Base-by-base conservation (phyloP, 2,329 filamentous ascomycete species). In the Didymella sp. region DNA sequence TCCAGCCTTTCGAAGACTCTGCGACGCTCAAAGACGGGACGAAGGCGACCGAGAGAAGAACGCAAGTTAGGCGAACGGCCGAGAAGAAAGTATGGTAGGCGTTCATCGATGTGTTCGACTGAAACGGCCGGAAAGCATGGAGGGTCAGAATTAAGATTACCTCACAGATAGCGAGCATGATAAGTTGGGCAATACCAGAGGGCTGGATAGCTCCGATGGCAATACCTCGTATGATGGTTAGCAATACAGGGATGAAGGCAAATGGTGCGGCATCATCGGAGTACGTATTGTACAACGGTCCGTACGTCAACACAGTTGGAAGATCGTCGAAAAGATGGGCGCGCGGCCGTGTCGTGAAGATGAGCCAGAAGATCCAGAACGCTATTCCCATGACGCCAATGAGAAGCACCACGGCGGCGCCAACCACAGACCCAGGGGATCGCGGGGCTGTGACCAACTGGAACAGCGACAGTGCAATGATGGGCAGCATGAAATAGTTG, bases 261-360 rank as follows among this genome's bases (percentile, higher is more conserved):
- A 96, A 99, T 0, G 91, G 88, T 7, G 94, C 91, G 0, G 92
- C 92, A 73, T 94, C 90, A 74, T 99, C 95, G 22, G 91, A 95
- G 75, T 96, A 98, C 0, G 95, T 99, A 77, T 99, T 99, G 72
- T 99, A 99, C 7, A 99, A 81, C 5, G 95, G 92, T 0, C 95
- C 95, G 68, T 96, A 98, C 1, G 92, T 84, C 2, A 99, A 82
- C 8, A 98, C 87, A 0, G 92, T 97, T 6, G 92, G 87, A 45
- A 99, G 82, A 70, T 98, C 92, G 76, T 99, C 95, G 73, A 97
- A 99, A 9, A 99, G 82, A 64, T 92, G 89, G 1, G 92, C 90
- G 59, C 92, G 88, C 6, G 93, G 93, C 62, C 90, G 88, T 0
- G 91, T 95, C 22, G 82, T 86, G 54, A 89, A 87, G 67, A 98